phyloP scores from a whole-genome alignment of 257 asterid species.

The Solanum corneliomulleri region DNA sequence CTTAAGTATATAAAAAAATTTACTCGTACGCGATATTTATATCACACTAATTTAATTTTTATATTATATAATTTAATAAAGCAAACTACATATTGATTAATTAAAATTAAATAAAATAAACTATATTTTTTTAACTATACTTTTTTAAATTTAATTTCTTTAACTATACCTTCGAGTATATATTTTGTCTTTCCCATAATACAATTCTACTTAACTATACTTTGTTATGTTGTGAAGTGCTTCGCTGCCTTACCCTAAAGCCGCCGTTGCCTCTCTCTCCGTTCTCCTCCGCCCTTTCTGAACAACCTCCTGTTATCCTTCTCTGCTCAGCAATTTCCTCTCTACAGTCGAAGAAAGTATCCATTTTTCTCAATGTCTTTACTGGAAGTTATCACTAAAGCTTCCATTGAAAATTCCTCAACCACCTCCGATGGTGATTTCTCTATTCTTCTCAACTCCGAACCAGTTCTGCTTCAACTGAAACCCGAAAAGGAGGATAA shows the following conservation, averaged over 20 bases:
- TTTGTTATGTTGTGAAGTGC: not conserved
- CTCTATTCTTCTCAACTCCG: slow-evolving; percentile 54
- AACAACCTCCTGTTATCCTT: not conserved
- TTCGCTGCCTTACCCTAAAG: not conserved
- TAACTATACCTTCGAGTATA: not conserved
- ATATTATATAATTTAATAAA: too few relatives aligned
- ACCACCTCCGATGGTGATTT: slow-evolving; percentile 17
- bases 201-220: not conserved
- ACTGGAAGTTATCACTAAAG: slow-evolving; percentile 54
- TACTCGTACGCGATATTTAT: too few relatives aligned
- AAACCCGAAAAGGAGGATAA: slow-evolving; percentile 28
- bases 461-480: slow-evolving; percentile 27
- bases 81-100: too few relatives aligned
- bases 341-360: not conserved
- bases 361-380: slow-evolving; percentile 32
- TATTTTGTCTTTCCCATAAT: not conserved
- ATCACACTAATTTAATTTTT: too few relatives aligned
- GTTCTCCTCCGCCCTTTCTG: not conserved
- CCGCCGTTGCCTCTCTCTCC: not conserved
- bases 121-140: too few relatives aligned
- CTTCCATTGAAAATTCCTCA: slow-evolving; percentile 19
- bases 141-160: too few relatives aligned
- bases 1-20: too few relatives aligned
- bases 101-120: too few relatives aligned
- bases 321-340: not conserved